These are phyloP conservation scores for Sclerotinia spermophila DNA, from an alignment of 2,329 filamentous ascomycete species.

Conservation along the genomic window DNA sequence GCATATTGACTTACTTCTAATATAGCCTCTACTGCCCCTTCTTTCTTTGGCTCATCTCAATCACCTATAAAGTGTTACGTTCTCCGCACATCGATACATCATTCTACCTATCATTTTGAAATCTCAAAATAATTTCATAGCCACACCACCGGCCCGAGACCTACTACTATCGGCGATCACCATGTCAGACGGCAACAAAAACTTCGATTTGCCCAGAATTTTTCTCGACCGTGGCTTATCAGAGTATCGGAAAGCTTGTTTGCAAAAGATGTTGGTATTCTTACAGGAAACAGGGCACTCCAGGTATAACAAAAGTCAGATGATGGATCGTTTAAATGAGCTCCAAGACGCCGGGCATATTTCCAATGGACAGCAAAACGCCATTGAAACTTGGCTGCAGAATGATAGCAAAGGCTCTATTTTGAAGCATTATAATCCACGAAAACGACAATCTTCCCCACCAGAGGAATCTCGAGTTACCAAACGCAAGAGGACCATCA, in stretches of 20 bases:
- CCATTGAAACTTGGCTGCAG: neutral
- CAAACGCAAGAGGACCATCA: neutral
- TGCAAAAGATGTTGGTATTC: neutral
- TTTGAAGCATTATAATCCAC: neutral
- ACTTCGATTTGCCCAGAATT: rapidly evolving
- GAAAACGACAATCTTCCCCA: neutral
- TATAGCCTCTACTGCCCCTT: neutral
- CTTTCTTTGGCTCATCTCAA: neutral
- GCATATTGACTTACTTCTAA: too few relatives aligned
- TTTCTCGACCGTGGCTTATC: neutral
- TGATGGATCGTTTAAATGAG: neutral
- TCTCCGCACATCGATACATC: too few relatives aligned
- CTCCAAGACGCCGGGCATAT: neutral
- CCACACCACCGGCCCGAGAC: rapidly evolving
- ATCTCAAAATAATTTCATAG: neutral
- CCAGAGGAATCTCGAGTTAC: neutral
- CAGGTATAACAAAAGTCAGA: neutral
- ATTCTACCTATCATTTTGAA: too few relatives aligned
- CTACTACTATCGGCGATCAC: neutral
- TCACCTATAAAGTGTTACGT: neutral
- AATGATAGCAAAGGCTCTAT: neutral
- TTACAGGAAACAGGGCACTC: neutral
- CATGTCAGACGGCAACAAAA: neutral
- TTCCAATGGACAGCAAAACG: neutral
- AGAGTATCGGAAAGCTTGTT: neutral